Percentiles rank a stretch among this genome's conserved stretches.
phyloP scores from a whole-genome alignment of 495 filamentous ascomycete genomes.

The Penicillium riverlandense region DNA sequence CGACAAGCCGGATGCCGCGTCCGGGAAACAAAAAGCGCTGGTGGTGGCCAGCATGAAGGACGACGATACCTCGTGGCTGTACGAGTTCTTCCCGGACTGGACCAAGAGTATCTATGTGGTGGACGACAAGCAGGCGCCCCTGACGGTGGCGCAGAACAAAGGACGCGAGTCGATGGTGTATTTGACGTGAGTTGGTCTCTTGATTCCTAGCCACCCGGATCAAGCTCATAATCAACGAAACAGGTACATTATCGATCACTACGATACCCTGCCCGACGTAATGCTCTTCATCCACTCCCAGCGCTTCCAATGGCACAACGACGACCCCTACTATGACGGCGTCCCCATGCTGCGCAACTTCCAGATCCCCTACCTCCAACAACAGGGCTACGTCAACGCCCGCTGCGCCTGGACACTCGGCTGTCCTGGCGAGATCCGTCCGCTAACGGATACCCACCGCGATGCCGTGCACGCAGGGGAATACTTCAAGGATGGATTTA shows the following conservation, averaged over 20 bases:
- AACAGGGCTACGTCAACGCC: slow-evolving; percentile 57
- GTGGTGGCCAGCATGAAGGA: slow-evolving; percentile 47
- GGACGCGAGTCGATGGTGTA: slow-evolving; percentile 54
- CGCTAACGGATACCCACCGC: slow-evolving; percentile 33
- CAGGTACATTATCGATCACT: slow-evolving; percentile 60
- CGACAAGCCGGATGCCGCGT: slow-evolving; percentile 19
- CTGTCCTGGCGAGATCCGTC: slow-evolving; percentile 53
- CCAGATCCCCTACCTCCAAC: slow-evolving; percentile 46
- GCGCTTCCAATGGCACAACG: slow-evolving; percentile 60
- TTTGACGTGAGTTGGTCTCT: slow-evolving; percentile 43
- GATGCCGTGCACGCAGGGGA: slow-evolving; percentile 39
- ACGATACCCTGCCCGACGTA: slow-evolving; percentile 50
- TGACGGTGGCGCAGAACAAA: slow-evolving; percentile 46
- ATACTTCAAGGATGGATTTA: slow-evolving; percentile 46
- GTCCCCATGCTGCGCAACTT: slow-evolving; percentile 45
- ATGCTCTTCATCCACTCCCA: slow-evolving; percentile 57
- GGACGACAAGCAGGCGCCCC: slow-evolving; percentile 35
- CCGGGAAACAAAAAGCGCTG: slow-evolving; percentile 33
- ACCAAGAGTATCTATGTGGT: slow-evolving; percentile 46
- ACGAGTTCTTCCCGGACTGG: slow-evolving; percentile 41
- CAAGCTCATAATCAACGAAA: not conserved
- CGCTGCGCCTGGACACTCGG: slow-evolving; percentile 58
- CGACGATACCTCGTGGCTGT: slow-evolving; percentile 52
- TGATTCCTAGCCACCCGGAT: not conserved
- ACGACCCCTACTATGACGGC: slow-evolving; percentile 43